A percentile compares a stretch with the other conserved stretches of the same genome.
Evolutionary conservation across 345 rosid genomes (phyloP).

Genomic region (Lumnitzera littorea): DNA sequence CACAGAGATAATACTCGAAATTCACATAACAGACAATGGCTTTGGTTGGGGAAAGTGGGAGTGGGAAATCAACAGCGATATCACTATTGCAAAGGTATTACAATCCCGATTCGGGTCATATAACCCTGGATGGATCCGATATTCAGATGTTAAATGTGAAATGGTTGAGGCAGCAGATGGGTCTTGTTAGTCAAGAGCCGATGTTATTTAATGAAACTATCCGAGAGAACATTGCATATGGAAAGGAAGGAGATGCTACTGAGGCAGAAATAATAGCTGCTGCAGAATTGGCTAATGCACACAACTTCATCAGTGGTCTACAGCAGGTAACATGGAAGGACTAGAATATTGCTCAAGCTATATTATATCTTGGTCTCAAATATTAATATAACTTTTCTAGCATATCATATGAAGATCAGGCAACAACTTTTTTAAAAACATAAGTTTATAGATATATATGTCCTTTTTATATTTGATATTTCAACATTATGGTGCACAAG

Average conservation of each 20-base stretch:
- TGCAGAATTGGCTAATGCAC: slow-evolving; percentile 73
- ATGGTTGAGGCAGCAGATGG: slow-evolving; percentile 82
- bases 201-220: slow-evolving; percentile 64
- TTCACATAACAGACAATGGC: slow-evolving; percentile 52
- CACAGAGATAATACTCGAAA: background rate
- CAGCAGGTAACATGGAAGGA: slow-evolving; percentile 39
- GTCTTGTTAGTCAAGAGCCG: slow-evolving; percentile 81
- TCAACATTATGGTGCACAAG: too few species aligned
- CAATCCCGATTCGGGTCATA: slow-evolving; percentile 66
- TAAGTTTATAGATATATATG: too few species aligned
- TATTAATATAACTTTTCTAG: too few species aligned
- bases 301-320: slow-evolving; percentile 65
- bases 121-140: slow-evolving; percentile 67
- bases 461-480: too few species aligned
- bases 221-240: slow-evolving; percentile 74
- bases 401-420: too few species aligned
- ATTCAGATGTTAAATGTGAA: slow-evolving; percentile 47
- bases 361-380: too few species aligned
- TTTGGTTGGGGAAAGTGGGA: slow-evolving; percentile 82
- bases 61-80: slow-evolving; percentile 76
- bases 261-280: slow-evolving; percentile 76
- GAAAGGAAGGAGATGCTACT: slow-evolving; percentile 57
- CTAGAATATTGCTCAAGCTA: too few species aligned
- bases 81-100: slow-evolving; percentile 75
- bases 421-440: too few species aligned